Evolutionary conservation across 306 rosid species (phyloP).

Genomic region (Quercus parvula): DNA sequence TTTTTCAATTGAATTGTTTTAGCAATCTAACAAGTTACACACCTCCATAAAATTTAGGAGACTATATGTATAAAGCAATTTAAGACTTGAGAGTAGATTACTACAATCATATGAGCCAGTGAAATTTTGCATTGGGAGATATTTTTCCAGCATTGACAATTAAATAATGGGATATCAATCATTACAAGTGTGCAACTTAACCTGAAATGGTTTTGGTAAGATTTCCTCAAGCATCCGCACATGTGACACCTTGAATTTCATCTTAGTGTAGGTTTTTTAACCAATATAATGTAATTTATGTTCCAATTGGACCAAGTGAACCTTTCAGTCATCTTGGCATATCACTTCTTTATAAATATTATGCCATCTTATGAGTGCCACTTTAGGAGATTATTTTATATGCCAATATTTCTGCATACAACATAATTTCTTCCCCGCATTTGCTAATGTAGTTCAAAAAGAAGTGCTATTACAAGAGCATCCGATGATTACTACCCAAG

Average conservation of each 20-base stretch:
- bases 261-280: background rate
- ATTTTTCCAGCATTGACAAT: too few species aligned
- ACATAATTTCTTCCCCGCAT: background rate
- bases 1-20: background rate
- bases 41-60: background rate
- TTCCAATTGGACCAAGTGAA: background rate
- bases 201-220: background rate
- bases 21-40: background rate
- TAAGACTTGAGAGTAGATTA: background rate
- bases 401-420: background rate
- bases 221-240: background rate
- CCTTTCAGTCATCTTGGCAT: background rate
- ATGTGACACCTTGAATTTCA: too few species aligned
- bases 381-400: background rate
- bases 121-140: too few species aligned
- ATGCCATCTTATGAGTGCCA: background rate
- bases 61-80: background rate
- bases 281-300: background rate
- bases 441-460: slow-evolving; percentile 25
- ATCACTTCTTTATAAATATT: background rate
- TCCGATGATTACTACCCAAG: slow-evolving; percentile 45
- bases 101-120: too few species aligned
- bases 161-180: too few species aligned
- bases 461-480: slow-evolving; percentile 40
- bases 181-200: background rate